phyloP scores from a whole-genome alignment of 148 eudicot species.

The Camellia japonica region DNA sequence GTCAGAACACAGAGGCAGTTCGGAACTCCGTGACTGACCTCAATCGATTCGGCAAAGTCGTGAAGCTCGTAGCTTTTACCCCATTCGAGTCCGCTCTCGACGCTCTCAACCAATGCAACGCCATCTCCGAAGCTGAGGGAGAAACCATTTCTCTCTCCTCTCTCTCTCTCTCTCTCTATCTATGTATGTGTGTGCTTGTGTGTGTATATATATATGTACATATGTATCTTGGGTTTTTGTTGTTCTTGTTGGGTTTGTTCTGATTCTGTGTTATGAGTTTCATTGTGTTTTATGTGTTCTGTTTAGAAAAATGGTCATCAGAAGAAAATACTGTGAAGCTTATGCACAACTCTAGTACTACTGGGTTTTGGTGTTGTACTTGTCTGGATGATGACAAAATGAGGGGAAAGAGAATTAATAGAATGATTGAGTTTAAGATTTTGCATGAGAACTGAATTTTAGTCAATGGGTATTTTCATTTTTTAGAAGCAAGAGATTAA shows the following conservation, averaged over 20 bases:
- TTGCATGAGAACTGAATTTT: neutral
- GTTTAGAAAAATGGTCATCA: neutral
- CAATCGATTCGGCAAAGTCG: slow-evolving; percentile 84
- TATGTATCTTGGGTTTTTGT: neutral
- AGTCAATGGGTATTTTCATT: too few relatives aligned
- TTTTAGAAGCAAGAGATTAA: too few relatives aligned
- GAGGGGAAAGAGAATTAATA: neutral
- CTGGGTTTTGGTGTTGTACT: neutral
- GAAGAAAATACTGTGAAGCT: neutral
- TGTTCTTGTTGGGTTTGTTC: neutral
- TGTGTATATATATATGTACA: neutral
- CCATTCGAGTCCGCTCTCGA: slow-evolving; percentile 88
- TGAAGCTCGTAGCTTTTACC: slow-evolving; percentile 62
- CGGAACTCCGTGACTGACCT: slow-evolving; percentile 69
- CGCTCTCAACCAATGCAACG: slow-evolving; percentile 83
- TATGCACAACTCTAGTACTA: neutral
- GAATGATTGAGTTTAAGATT: neutral
- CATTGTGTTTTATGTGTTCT: neutral
- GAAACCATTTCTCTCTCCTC: neutral
- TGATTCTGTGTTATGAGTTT: neutral
- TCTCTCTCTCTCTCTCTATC: neutral
- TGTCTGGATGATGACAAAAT: slow-evolving; percentile 1
- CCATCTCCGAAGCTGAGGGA: slow-evolving; percentile 75
- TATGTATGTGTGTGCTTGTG: neutral
- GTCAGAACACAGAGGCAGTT: slow-evolving; percentile 78